These are phyloP conservation scores for Rugonectria rugulosa DNA, from an alignment of 2,329 filamentous ascomycete species.

Conservation along the genomic window DNA sequence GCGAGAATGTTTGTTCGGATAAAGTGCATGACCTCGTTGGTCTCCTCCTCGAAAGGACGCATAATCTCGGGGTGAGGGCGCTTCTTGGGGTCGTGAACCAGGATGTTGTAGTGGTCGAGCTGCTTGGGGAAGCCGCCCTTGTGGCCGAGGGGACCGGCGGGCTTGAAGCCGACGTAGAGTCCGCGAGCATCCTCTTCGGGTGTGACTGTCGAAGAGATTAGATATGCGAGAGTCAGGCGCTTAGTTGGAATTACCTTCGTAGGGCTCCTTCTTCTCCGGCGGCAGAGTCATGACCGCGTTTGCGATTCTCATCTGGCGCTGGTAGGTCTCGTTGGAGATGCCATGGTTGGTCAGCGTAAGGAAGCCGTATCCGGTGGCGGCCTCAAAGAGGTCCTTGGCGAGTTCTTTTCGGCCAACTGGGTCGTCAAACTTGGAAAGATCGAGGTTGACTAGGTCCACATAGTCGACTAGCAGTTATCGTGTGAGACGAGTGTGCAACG, in stretches of 20 bases:
- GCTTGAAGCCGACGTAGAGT: slow-evolving; percentile 41
- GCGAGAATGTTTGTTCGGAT: slow-evolving; percentile 38
- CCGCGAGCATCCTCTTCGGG: slow-evolving; percentile 41
- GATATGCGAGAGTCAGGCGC: neutral
- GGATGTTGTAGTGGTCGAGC: slow-evolving; percentile 24
- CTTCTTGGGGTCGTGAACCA: slow-evolving; percentile 35
- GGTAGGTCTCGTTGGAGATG: slow-evolving; percentile 37
- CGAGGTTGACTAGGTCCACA: slow-evolving; percentile 38
- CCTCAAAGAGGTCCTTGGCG: slow-evolving; percentile 40
- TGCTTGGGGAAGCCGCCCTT: slow-evolving; percentile 29
- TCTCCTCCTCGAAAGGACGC: slow-evolving; percentile 34
- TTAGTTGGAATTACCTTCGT: slow-evolving; percentile 29
- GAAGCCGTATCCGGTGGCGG: slow-evolving; percentile 38
- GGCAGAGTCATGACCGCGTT: slow-evolving; percentile 40
- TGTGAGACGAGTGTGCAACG: neutral
- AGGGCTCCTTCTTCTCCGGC: slow-evolving; percentile 38
- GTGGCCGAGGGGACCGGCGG: slow-evolving; percentile 29
- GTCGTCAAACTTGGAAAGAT: slow-evolving; percentile 39
- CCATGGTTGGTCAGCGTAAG: slow-evolving; percentile 39
- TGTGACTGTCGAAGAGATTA: slow-evolving; percentile 27
- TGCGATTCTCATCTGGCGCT: slow-evolving; percentile 37
- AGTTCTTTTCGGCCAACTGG: slow-evolving; percentile 37
- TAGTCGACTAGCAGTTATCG: slow-evolving; percentile 30
- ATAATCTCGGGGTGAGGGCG: slow-evolving; percentile 31
- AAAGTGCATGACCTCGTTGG: slow-evolving; percentile 38